phyloP scores from a whole-genome alignment of 1,139 yeast species.

The Waltiozyma sp. region DNA sequence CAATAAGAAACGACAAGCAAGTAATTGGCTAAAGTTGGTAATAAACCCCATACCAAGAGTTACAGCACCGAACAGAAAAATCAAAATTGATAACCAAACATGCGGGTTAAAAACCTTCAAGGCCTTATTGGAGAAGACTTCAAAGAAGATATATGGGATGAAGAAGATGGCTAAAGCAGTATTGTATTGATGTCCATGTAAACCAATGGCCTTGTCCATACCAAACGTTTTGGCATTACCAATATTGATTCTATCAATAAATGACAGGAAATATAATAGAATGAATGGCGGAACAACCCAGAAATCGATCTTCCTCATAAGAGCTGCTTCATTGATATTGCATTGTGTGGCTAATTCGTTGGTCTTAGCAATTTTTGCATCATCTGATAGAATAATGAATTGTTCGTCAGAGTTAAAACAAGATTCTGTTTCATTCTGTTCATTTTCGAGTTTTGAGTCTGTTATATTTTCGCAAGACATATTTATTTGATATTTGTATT shows the following conservation, averaged over 20 bases:
- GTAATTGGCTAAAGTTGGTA: slow-evolving; percentile 32
- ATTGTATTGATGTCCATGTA: slow-evolving; percentile 39
- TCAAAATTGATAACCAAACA: slow-evolving; percentile 34
- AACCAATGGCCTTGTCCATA: slow-evolving; percentile 25
- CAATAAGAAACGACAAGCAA: slow-evolving; percentile 35
- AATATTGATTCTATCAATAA: slow-evolving; percentile 48
- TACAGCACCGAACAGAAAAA: slow-evolving; percentile 22
- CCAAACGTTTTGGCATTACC: slow-evolving; percentile 37
- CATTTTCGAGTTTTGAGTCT: neutral
- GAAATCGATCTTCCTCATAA: slow-evolving; percentile 37
- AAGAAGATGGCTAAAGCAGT: slow-evolving; percentile 24
- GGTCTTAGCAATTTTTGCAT: slow-evolving; percentile 18
- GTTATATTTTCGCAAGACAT: neutral
- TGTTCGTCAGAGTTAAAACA: neutral
- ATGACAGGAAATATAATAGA: slow-evolving; percentile 42
- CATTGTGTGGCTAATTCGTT: slow-evolving; percentile 30
- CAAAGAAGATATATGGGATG: slow-evolving; percentile 35
- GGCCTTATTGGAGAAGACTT: slow-evolving; percentile 36
- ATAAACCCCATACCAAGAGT: slow-evolving; percentile 43
- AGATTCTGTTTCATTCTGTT: neutral
- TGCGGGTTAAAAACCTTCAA: slow-evolving; percentile 41
- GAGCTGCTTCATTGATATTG: slow-evolving; percentile 32
- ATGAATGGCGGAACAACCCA: slow-evolving; percentile 45
- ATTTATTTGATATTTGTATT: too few relatives aligned
- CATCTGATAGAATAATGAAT: slow-evolving; percentile 10